phyloP scores from a whole-genome alignment of 2,329 filamentous ascomycete species.

The Microsporum audouinii region DNA sequence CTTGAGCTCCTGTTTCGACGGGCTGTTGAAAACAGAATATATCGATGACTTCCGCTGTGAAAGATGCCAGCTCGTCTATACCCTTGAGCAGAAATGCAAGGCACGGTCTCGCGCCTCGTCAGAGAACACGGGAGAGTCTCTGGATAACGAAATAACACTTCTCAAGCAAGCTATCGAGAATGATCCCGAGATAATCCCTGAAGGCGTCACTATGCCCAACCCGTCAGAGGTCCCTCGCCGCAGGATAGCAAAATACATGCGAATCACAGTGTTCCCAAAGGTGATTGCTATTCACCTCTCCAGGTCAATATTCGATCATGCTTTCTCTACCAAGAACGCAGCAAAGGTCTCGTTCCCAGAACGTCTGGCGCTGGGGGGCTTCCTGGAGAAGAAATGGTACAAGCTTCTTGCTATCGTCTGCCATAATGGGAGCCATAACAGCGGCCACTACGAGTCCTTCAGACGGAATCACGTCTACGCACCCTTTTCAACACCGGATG shows the following conservation, averaged over 20 bases:
- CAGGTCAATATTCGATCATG: slow-evolving; percentile 76
- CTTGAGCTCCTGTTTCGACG: slow-evolving; percentile 80
- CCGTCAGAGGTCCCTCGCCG: slow-evolving; percentile 64
- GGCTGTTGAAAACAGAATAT: slow-evolving; percentile 84
- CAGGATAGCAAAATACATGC: slow-evolving; percentile 75
- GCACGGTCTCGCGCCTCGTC: slow-evolving; percentile 48
- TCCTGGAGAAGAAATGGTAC: slow-evolving; percentile 69
- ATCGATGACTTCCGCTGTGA: slow-evolving; percentile 98
- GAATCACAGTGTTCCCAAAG: slow-evolving; percentile 77
- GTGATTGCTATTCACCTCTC: slow-evolving; percentile 86
- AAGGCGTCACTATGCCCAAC: slow-evolving; percentile 64
- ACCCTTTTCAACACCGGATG: slow-evolving; percentile 72
- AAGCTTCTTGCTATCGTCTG: slow-evolving; percentile 78
- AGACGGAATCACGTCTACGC: slow-evolving; percentile 67
- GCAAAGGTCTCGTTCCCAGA: slow-evolving; percentile 92
- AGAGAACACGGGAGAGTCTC: slow-evolving; percentile 39
- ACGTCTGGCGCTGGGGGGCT: slow-evolving; percentile 65
- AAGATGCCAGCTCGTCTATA: slow-evolving; percentile 76
- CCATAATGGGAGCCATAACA: slow-evolving; percentile 90
- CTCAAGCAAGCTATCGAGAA: slow-evolving; percentile 60
- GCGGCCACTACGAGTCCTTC: slow-evolving; percentile 95
- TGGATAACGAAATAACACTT: slow-evolving; percentile 51
- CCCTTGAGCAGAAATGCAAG: slow-evolving; percentile 51
- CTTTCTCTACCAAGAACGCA: slow-evolving; percentile 78
- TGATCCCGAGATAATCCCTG: slow-evolving; percentile 67